Base-by-base conservation (phyloP, 1,139 yeast species). In the Kurtzmaniella quercitrusa region DNA sequence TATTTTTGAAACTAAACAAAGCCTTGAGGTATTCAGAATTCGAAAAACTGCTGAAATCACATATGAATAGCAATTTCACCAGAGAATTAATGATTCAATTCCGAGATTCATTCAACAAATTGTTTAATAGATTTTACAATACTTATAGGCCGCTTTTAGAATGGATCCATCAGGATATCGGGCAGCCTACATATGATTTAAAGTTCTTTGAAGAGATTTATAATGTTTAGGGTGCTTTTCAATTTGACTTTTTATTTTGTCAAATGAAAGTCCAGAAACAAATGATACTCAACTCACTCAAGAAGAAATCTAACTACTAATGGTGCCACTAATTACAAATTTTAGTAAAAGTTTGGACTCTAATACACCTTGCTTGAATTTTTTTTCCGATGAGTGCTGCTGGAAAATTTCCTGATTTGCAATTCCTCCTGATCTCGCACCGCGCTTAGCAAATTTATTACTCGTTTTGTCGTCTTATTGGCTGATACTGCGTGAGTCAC, bases 371-470 rank as follows among this genome's bases (percentile, higher is more conserved):
- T n/a, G n/a, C n/a, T n/a, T n/a, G 26, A 7, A 11, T 6, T 11
- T 6, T 11, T 21, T 11, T 21, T 11, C 4, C 30, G 30, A 26
- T 26, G 30, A 26, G 30, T 26, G 30, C 30, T 26, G 30, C 30
- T 26, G 30, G n/a, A 30, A 30, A 30, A 30, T 12, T 30, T 30
- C 18, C 18, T 14, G 8, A 14, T 28, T 28, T 30, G 34, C 34
- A 30, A 30, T 39, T 26, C 38, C 38, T 42, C 46, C 65, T 57
- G 74, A 68, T 68, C 60, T 59, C 49, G 54, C 49, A 68, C 71
- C 73, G 74, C 74, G 74, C 71, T 65, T 65, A 66, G 48, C 42
- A 33, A 35, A 45, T 39, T 37, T 49, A 55, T 62, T 65, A 58
- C 68, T 59, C 45, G 28, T 36, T 42, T 39, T 38, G 45, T 21